phyloP scores from a whole-genome alignment of 148 eudicot genomes.

The Rhododendron henanense region DNA sequence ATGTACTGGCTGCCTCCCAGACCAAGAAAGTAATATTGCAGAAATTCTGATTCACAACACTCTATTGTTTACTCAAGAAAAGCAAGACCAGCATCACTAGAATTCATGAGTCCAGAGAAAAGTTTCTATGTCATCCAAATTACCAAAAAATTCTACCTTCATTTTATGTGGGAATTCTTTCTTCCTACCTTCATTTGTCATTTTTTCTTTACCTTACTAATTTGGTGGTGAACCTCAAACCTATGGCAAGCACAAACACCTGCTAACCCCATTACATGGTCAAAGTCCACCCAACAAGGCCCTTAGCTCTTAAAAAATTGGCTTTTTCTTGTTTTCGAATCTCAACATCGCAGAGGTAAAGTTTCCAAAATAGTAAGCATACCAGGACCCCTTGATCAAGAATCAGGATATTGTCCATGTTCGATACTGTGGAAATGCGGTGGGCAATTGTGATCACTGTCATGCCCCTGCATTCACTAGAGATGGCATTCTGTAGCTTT shows the following conservation, averaged over 20 bases:
- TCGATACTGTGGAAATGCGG: slow-evolving; percentile 80
- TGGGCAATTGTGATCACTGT: slow-evolving; percentile 94
- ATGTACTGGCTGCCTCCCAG: background rate
- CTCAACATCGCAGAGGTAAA: background rate
- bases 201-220: background rate
- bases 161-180: background rate
- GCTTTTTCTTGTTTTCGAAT: background rate
- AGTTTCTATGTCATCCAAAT: background rate
- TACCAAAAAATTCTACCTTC: background rate
- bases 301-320: background rate
- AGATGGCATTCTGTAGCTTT: slow-evolving; percentile 63
- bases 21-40: background rate
- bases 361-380: slow-evolving; percentile 13
- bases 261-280: background rate
- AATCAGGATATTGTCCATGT: slow-evolving; percentile 78
- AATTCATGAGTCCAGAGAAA: background rate
- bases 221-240: background rate
- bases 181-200: background rate
- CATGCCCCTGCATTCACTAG: slow-evolving; percentile 74
- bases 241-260: too few relatives aligned
- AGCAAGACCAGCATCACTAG: background rate
- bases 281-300: background rate
- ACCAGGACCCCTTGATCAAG: slow-evolving; percentile 92
- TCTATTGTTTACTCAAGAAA: background rate
- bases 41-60: background rate